A percentile compares a stretch with the other conserved stretches of the same genome.
Conservation (phyloP, 2,329 filamentous ascomycete genomes). For the Fusarium decemcellulare region DNA sequence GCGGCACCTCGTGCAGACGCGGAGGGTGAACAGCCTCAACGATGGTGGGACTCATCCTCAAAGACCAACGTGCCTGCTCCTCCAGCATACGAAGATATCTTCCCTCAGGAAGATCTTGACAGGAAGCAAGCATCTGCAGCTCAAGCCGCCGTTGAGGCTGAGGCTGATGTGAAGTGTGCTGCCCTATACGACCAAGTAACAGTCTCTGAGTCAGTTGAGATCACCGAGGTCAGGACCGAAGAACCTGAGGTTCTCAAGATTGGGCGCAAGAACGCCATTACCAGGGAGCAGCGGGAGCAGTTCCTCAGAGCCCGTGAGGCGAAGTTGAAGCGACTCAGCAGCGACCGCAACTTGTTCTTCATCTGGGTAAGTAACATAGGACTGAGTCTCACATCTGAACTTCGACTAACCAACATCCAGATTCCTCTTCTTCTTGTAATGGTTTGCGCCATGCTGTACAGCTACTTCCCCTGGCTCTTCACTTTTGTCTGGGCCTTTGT, state of each 20-base stretch:
- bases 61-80: conserved; percentile 67
- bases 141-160: conserved; percentile 70
- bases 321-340: conserved; percentile 74
- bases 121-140: conserved; percentile 71
- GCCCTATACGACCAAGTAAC: conserved; percentile 64
- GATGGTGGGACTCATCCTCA: conserved; percentile 77
- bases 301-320: conserved; percentile 72
- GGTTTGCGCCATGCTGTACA: conserved; percentile 65
- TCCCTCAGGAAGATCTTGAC: conserved; percentile 69
- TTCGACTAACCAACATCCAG: conserved; percentile 50
- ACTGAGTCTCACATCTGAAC: neutral
- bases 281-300: conserved; percentile 75
- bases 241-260: conserved; percentile 67
- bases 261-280: conserved; percentile 74
- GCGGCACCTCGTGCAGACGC: conserved; percentile 65
- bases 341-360: conserved; percentile 77
- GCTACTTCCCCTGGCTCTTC: conserved; percentile 64
- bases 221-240: conserved; percentile 56
- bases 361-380: conserved; percentile 70
- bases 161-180: conserved; percentile 71
- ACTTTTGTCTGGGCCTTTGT: conserved; percentile 52
- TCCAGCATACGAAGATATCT: conserved; percentile 86
- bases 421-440: conserved; percentile 66
- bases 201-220: conserved; percentile 54
- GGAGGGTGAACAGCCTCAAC: conserved; percentile 55